Conservation (phyloP, 1,284 basidiomycete genomes). For the Microbotryomycetes sp. region DNA sequence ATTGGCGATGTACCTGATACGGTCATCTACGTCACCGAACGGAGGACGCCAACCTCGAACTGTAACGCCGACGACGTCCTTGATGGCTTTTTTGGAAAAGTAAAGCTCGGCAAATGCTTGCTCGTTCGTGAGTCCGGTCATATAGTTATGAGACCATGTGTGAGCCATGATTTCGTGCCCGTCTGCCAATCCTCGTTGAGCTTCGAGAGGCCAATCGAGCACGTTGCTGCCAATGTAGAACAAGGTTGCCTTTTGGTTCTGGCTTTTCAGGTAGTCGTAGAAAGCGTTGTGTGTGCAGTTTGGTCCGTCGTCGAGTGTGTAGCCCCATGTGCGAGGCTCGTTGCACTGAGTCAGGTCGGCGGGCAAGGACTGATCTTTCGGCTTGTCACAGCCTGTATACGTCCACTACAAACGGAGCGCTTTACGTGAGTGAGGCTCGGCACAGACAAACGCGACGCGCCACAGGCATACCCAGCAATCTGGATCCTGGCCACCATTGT, state of each 20-base stretch:
- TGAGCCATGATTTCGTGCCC: conserved; percentile 40
- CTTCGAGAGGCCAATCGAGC: conserved; percentile 50
- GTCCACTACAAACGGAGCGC: conserved; percentile 38
- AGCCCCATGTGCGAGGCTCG: conserved; percentile 48
- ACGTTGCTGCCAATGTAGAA: conserved; percentile 46
- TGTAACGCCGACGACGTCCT: conserved; percentile 47
- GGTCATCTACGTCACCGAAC: conserved; percentile 48
- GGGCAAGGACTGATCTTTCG: conserved; percentile 25
- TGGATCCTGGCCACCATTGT: not conserved
- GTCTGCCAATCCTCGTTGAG: conserved; percentile 44
- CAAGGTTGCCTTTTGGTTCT: conserved; percentile 49
- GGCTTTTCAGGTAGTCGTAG: conserved; percentile 46
- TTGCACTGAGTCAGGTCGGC: conserved; percentile 43
- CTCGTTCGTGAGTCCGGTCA: conserved; percentile 48
- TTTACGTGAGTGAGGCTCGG: not conserved
- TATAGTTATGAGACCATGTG: conserved; percentile 25
- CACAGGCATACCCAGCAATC: conserved; percentile 11
- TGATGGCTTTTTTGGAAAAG: conserved; percentile 49
- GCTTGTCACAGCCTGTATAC: conserved; percentile 37
- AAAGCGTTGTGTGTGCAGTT: conserved; percentile 46
- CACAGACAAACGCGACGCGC: no score
- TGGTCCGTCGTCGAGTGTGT: conserved; percentile 48
- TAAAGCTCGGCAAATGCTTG: conserved; percentile 51
- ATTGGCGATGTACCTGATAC: conserved; percentile 48
- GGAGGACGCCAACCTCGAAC: conserved; percentile 42